Percentiles rank a stretch among this genome's conserved stretches.
Conservation (phyloP, 2,329 filamentous ascomycete species). For the Rutstroemia sp. region DNA sequence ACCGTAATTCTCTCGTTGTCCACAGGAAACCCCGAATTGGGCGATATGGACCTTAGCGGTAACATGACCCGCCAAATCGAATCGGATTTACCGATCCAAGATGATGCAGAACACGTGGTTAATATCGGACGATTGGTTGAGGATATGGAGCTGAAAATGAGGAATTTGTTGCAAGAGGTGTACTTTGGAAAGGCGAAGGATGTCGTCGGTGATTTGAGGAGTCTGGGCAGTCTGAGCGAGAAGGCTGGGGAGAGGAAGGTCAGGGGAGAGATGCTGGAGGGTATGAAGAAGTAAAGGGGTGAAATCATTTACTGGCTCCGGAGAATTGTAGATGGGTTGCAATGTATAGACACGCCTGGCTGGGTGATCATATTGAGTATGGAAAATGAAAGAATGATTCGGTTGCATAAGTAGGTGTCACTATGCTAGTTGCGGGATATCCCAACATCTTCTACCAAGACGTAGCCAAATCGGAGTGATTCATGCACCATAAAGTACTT, state of each 20-base stretch:
- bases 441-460: too few species aligned
- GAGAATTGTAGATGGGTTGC: neutral
- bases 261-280: constrained; percentile 79
- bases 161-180: constrained; percentile 94
- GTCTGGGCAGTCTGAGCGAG: constrained; percentile 76
- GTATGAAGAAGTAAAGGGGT: constrained; percentile 34
- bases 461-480: too few species aligned
- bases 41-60: constrained; percentile 84
- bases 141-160: constrained; percentile 99
- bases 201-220: constrained; percentile 90
- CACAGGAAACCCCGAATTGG: constrained; percentile 58
- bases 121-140: constrained; percentile 93
- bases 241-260: constrained; percentile 75
- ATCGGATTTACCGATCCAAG: constrained; percentile 80
- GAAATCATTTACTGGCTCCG: neutral
- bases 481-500: too few species aligned
- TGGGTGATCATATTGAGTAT: too few species aligned
- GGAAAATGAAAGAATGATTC: too few species aligned
- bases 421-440: too few species aligned
- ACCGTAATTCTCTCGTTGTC: constrained; percentile 91
- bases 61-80: constrained; percentile 98
- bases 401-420: too few species aligned
- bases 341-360: neutral
- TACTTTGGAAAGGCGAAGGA: constrained; percentile 99
- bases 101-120: constrained; percentile 86